Evolutionary conservation across 2,329 filamentous ascomycete genomes (phyloP).

Genomic region (Stagonosporopsis cucurbitacearum): DNA sequence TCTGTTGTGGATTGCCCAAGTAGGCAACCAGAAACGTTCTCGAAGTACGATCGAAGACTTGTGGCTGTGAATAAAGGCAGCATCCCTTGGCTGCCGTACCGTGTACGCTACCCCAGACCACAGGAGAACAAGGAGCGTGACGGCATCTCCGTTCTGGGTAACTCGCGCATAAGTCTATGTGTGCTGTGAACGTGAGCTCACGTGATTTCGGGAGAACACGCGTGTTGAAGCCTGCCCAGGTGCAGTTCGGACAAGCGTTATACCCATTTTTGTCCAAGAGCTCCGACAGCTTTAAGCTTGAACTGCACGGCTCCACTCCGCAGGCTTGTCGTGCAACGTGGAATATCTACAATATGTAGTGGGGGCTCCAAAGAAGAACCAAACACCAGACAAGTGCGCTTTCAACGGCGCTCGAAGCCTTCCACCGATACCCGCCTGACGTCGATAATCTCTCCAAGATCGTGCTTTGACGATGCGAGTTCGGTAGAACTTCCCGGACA

Average conservation of each 20-base stretch:
- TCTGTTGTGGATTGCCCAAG: neutral
- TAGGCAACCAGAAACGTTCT: conserved; percentile 4
- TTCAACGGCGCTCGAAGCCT: conserved; percentile 1
- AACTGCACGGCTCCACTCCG: neutral
- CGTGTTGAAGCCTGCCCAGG: neutral
- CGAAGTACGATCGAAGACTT: neutral
- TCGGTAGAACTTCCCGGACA: conserved; percentile 1
- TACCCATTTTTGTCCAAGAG: conserved; percentile 8
- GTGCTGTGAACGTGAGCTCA: conserved; percentile 5
- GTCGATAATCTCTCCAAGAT: conserved; percentile 5
- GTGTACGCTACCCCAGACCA: neutral
- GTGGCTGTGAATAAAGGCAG: neutral
- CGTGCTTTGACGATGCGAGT: neutral
- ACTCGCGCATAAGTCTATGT: conserved; percentile 5
- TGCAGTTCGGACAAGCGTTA: conserved; percentile 9
- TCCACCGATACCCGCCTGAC: conserved; percentile 6
- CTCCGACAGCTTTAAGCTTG: neutral
- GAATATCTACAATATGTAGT: neutral
- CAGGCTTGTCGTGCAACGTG: conserved; percentile 9
- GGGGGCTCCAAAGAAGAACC: neutral
- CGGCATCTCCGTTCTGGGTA: conserved; percentile 16
- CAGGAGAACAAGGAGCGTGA: neutral
- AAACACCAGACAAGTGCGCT: neutral
- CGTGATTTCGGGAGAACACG: conserved; percentile 9
- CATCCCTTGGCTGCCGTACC: neutral